phyloP scores from a whole-genome alignment of 2,329 filamentous ascomycete genomes.

The Paraphoma sp. region DNA sequence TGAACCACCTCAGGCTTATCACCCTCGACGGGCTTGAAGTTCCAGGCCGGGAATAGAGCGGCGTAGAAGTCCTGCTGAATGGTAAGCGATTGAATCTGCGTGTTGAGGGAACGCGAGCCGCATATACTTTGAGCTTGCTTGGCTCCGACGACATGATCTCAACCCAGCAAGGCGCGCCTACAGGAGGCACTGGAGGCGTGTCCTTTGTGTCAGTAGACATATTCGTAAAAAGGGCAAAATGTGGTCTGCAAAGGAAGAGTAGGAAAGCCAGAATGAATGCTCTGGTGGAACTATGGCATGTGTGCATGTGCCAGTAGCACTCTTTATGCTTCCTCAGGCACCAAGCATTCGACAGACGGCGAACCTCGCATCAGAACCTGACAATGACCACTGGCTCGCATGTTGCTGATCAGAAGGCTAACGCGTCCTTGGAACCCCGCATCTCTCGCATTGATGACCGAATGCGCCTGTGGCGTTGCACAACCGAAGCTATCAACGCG shows the following conservation, averaged over 20 bases:
- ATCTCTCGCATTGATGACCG: not conserved
- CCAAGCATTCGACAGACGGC: too few species aligned
- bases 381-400: not conserved
- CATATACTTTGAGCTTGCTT: constrained; percentile 21
- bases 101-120: not conserved
- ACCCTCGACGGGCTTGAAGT: constrained; percentile 8
- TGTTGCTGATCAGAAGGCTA: not conserved
- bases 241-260: not conserved
- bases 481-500: not conserved
- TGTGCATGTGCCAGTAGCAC: not conserved
- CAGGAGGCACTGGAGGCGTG: constrained; percentile 5
- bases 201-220: constrained; percentile 16
- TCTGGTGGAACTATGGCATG: not conserved
- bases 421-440: not conserved
- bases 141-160: constrained; percentile 26
- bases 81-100: not conserved
- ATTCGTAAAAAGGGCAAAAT: not conserved
- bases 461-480: not conserved
- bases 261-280: not conserved
- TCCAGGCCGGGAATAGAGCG: constrained; percentile 25
- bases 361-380: too few species aligned
- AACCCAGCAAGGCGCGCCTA: constrained; percentile 27
- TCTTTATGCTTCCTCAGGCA: not conserved
- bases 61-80: constrained; percentile 24
- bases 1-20: constrained; percentile 4